Conservation (phyloP, 2,329 filamentous ascomycete genomes). For the Trichoderma breve region DNA sequence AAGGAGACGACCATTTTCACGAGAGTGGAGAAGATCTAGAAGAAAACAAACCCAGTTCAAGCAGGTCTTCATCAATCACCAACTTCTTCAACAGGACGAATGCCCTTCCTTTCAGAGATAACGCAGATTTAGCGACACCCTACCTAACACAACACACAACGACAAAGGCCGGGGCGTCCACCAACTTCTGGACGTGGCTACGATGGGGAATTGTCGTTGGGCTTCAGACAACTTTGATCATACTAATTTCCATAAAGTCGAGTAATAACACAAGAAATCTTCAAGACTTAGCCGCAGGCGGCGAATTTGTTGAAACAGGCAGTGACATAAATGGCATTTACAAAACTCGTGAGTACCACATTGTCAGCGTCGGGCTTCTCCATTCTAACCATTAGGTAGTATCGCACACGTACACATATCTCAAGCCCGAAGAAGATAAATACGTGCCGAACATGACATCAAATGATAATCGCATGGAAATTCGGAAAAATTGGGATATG, state of each 20-base stretch:
- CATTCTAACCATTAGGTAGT: neutral
- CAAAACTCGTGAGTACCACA: neutral
- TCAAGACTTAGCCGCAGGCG: neutral
- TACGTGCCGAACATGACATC: neutral
- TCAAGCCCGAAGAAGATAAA: neutral
- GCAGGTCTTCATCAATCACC: neutral
- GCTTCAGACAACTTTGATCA: neutral
- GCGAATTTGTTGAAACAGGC: neutral
- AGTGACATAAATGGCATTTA: neutral
- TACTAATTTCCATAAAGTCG: neutral
- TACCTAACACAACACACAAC: neutral
- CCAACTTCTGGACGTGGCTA: neutral
- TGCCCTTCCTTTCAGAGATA: neutral
- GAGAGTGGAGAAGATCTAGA: neutral
- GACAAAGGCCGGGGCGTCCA: neutral
- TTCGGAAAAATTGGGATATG: conserved; percentile 1
- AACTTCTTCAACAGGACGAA: neutral
- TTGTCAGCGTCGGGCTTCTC: neutral
- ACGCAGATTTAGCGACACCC: neutral
- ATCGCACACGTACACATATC: neutral
- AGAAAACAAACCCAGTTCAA: neutral
- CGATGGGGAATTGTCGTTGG: neutral
- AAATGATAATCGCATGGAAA: neutral
- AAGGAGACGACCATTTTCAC: neutral
- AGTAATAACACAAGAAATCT: neutral